Percentiles rank a stretch among this genome's conserved stretches.
Evolutionary conservation across 371 early-diverging fungal genomes (phyloP).

Genomic region (Apophysomyces trapeziformis): DNA sequence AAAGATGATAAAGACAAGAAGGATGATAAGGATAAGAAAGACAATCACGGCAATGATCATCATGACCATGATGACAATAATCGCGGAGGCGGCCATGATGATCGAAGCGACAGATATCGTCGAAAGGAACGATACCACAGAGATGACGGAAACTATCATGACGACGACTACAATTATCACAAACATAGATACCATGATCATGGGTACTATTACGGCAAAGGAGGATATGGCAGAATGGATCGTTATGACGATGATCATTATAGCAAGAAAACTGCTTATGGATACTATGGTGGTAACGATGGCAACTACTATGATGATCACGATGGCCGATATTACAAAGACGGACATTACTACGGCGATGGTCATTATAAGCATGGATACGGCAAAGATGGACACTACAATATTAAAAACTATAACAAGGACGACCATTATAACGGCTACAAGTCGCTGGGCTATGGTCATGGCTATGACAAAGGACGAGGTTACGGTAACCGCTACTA

Average conservation of each 20-base stretch:
- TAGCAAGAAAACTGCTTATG: neutral
- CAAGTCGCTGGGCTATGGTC: neutral
- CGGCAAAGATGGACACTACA: neutral
- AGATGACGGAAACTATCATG: neutral
- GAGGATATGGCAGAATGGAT: neutral
- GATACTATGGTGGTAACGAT: neutral
- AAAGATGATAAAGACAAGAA: no score
- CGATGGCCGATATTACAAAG: neutral
- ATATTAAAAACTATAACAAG: neutral
- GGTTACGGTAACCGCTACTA: no score
- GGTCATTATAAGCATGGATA: neutral
- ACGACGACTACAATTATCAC: neutral
- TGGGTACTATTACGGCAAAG: neutral
- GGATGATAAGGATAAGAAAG: no score
- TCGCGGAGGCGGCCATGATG: no score
- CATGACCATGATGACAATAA: no score
- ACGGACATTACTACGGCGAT: neutral
- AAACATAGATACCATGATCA: neutral
- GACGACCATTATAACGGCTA: no score
- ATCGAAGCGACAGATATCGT: no score
- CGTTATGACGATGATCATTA: neutral
- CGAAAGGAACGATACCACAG: no score
- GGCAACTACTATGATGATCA: neutral
- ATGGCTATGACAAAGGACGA: neutral
- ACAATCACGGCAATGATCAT: no score